Base-by-base conservation (phyloP, 2,329 filamentous ascomycete genomes). In the Aspergillus fructus region DNA sequence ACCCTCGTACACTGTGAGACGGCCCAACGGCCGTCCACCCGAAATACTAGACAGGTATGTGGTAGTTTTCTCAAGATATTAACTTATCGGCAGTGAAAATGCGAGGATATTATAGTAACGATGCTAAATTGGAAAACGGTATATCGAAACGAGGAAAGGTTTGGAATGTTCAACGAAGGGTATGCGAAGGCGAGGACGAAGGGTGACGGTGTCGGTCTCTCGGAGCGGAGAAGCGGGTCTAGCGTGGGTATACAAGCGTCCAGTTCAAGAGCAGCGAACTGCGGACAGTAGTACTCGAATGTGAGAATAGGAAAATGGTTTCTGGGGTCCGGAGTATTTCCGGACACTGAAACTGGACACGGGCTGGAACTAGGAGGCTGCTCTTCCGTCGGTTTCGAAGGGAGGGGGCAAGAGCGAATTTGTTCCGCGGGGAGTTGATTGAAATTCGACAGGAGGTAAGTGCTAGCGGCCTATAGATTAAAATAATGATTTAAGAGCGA, bases 1-100 rank as follows among this genome's bases (percentile, higher is more conserved):
- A 64, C 66, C 69, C 69, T 60, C 63, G 64, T 63, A 57, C 59
- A 59, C 60, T 67, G 66, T 63, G 68, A 72, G 70, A 73, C 68
- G 71, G 71, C 71, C 70, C 56, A 53, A 66, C 65, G 71, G 70
- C 71, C 71, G 70, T 69, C 71, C 65, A 70, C 70, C 68, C 66
- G 61, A 53, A 57, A 45, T 65, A 53, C 61, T 68, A 59, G 49
- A 55, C 51, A 47, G 58, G 52, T 58, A 61, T 64, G 37, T 37
- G 60, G 27, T 23, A 39, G 33, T 53, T 21, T 46, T 21, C 39
- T 50, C 46, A 60, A 55, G 42, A 41, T 61, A 64, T 65, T 56
- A 30, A 42, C n/a, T 4, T 51, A 41, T 34, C 17, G 5, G 15
- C 2, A 43, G 19, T 9, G 4, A 21, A 8, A 27, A 15, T 37